phyloP scores from a whole-genome alignment of 176 grass and related monocot genomes.

The Miscanthus lutarioriparius region DNA sequence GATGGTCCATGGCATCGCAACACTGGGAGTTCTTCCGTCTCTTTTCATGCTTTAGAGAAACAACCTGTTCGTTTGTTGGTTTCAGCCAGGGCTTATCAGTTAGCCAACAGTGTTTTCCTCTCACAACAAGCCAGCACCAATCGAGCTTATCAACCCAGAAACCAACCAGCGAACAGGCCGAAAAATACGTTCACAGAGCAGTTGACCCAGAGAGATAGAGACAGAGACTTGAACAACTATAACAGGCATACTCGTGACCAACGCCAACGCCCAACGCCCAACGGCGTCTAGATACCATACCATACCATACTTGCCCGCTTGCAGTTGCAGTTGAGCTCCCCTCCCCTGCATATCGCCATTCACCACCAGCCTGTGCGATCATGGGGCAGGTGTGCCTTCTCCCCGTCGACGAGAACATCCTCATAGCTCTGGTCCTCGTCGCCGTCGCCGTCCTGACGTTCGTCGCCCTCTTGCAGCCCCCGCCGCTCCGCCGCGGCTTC shows the following conservation, averaged over 20 bases:
- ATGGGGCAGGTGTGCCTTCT: slow-evolving; percentile 52
- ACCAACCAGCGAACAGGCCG: no score
- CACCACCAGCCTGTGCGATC: neutral
- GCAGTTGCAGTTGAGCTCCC: neutral
- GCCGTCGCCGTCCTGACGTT: neutral
- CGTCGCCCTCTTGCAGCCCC: neutral
- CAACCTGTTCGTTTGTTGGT: no score
- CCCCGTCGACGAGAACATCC: slow-evolving; percentile 28
- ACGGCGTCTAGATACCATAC: neutral
- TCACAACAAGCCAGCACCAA: no score
- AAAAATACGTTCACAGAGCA: neutral
- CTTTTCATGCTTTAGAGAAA: neutral
- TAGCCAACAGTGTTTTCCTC: no score
- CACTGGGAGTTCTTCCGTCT: neutral
- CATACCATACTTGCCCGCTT: no score
- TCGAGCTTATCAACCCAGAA: no score
- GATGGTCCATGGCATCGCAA: neutral
- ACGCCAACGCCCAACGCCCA: neutral
- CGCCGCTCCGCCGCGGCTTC: slow-evolving; percentile 14
- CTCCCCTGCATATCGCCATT: neutral
- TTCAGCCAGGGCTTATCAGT: no score
- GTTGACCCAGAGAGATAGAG: neutral
- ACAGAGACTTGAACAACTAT: neutral
- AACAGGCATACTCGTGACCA: neutral
- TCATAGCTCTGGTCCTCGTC: slow-evolving; percentile 17